Conservation (phyloP, 2,329 filamentous ascomycete species). For the Pseudocercospora crystallina region DNA sequence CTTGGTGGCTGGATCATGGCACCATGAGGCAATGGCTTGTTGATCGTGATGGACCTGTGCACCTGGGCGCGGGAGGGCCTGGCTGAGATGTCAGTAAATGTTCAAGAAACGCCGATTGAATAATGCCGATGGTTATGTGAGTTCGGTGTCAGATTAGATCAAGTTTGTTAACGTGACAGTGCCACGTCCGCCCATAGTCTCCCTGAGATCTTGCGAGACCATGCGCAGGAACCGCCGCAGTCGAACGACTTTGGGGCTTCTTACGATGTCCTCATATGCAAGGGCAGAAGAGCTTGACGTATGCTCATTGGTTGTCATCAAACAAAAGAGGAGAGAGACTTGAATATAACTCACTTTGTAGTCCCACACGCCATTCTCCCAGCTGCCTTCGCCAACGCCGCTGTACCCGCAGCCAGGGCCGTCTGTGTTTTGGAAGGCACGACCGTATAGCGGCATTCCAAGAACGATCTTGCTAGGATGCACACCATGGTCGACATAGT, state of each 20-base stretch:
- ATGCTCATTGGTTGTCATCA: too few species aligned
- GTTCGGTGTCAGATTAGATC: slow-evolving; percentile 40
- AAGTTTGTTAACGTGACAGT: slow-evolving; percentile 31
- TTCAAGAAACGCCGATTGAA: background rate
- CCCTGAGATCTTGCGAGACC: slow-evolving; percentile 4
- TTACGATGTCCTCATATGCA: slow-evolving; percentile 51
- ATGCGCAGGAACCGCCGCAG: slow-evolving; percentile 18
- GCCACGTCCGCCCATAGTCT: slow-evolving; percentile 18
- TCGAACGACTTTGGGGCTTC: slow-evolving; percentile 17
- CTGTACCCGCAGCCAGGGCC: slow-evolving; percentile 69
- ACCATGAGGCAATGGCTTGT: slow-evolving; percentile 70
- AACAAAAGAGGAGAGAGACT: background rate
- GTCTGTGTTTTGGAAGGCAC: slow-evolving; percentile 75
- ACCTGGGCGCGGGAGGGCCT: slow-evolving; percentile 67
- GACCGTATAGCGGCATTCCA: slow-evolving; percentile 90
- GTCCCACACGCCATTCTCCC: slow-evolving; percentile 84
- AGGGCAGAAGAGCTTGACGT: background rate
- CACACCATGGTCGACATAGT: slow-evolving; percentile 66
- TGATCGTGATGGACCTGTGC: slow-evolving; percentile 65
- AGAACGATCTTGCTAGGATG: slow-evolving; percentile 72
- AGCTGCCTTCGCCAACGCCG: slow-evolving; percentile 75
- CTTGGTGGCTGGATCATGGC: slow-evolving; percentile 63
- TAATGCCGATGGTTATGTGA: background rate
- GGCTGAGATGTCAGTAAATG: slow-evolving; percentile 3
- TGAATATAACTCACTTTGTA: slow-evolving; percentile 61